Conservation (phyloP, 257 asterid genomes). For the Nicotiana tabacum region DNA sequence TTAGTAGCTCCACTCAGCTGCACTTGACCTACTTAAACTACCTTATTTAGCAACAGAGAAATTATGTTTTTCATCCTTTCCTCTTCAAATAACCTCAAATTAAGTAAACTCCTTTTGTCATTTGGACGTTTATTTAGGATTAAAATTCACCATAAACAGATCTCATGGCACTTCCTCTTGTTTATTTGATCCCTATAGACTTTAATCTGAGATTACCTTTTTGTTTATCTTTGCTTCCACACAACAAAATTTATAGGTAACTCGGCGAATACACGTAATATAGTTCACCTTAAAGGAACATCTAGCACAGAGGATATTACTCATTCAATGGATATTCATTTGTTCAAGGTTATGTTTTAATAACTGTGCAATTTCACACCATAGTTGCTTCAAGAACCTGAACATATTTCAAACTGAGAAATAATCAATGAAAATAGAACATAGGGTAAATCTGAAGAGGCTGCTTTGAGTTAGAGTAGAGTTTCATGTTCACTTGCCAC, state of each 20-base stretch:
- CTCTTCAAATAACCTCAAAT: background rate
- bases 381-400: background rate
- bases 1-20: background rate
- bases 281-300: background rate
- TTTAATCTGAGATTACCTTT: background rate
- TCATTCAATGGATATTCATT: background rate
- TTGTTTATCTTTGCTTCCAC: background rate
- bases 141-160: background rate
- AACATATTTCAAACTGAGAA: background rate
- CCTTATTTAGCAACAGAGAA: background rate
- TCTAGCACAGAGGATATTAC: background rate
- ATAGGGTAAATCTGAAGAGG: background rate
- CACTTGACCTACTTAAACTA: background rate
- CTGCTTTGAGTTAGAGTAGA: background rate
- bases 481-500: background rate
- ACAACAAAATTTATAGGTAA: background rate
- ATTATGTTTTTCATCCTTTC: background rate
- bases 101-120: background rate
- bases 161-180: slow-evolving; percentile 1
- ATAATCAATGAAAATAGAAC: background rate
- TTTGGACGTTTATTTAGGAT: background rate
- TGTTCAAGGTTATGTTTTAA: background rate
- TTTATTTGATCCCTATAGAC: background rate
- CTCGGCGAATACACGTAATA: background rate
- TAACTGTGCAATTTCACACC: background rate